Evolutionary conservation across 345 rosid genomes (phyloP), one percentile per base, ranked within the genome.

Genomic region (Dipteronia sinensis): DNA sequence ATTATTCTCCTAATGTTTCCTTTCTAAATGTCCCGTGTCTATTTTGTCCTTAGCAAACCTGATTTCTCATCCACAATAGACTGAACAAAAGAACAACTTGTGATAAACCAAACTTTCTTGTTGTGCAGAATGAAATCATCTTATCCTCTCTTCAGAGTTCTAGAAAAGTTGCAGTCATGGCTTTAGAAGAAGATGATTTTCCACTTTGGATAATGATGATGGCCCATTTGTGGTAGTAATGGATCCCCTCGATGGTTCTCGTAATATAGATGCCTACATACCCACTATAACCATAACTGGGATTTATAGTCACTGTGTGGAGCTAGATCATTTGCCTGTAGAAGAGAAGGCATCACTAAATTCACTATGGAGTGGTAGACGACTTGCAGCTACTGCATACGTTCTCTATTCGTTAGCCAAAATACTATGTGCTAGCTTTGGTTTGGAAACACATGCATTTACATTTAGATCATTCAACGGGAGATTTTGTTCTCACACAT

Each of bases 201-300:
- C 94, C 98, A 17, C 72, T 85, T 71, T 95, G 98, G 97, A 86
- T 95, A 31, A 82, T 76, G 90, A 88, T 40, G 84, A 89, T 58
- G 97, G 92, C 67, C 87, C 88, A 40, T 95, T 89, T 86, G 97
- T 87, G 69, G 97, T 91, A 78, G 97, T 93, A 73, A 86, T 89
- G 20, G 98, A 95, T 87, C 98, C 98, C 67, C 90, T 95, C 55
- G 98, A 95, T 81, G 98, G 98, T 61, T 95, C 98, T 71, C 87
- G 94, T 20, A 94, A 94, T 61, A 94, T 94, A 0, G 98, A 93
- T 80, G 97, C 98, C 47, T 93, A 95, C 22, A 91, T n/a, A n/a
- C n/a, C n/a, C 0, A 95, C 97, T 0, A 98, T 98, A 77, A 90
- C 98, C 7, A 93, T 95, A 82, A 91, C 91, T 13, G 98, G 98